phyloP scores from a whole-genome alignment of 1,284 basidiomycete genomes.

The Gymnopus androsaceus region DNA sequence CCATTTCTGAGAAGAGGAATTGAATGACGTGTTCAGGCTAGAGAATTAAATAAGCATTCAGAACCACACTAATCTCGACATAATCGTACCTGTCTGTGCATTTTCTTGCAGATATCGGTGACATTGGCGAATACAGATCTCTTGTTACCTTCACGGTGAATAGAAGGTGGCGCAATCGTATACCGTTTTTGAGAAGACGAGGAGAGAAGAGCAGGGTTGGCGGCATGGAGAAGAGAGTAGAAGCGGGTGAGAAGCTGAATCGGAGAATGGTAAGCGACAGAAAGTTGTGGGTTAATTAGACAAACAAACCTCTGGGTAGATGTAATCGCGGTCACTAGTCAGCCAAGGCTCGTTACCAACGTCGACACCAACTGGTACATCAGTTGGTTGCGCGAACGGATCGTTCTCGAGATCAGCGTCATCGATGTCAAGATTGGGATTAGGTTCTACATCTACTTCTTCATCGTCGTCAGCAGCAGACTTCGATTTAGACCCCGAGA shows the following conservation, averaged over 20 bases:
- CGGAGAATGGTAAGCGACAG: neutral
- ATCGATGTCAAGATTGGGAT: constrained; percentile 66
- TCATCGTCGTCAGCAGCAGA: constrained; percentile 66
- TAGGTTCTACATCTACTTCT: constrained; percentile 60
- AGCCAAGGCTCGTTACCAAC: constrained; percentile 85
- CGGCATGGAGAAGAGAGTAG: constrained; percentile 88
- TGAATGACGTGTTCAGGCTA: constrained; percentile 98
- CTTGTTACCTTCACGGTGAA: constrained; percentile 94
- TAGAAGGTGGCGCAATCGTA: constrained; percentile 96
- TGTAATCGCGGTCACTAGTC: constrained; percentile 91
- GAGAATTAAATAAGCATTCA: neutral
- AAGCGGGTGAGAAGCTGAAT: constrained; percentile 88
- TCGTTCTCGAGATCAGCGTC: constrained; percentile 86
- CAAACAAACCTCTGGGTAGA: constrained; percentile 80
- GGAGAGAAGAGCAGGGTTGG: constrained; percentile 89
- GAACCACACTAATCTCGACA: neutral
- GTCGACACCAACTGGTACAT: constrained; percentile 57
- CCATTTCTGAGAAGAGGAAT: constrained; percentile 98
- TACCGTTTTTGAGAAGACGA: constrained; percentile 87
- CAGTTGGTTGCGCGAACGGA: constrained; percentile 68
- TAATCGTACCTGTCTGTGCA: constrained; percentile 77
- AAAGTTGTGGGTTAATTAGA: neutral
- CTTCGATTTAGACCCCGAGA: constrained; percentile 68
- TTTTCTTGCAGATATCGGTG: constrained; percentile 96
- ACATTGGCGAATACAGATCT: constrained; percentile 97